Base-by-base conservation (phyloP, 2,329 filamentous ascomycete species). In the Ampelomyces quisqualis region DNA sequence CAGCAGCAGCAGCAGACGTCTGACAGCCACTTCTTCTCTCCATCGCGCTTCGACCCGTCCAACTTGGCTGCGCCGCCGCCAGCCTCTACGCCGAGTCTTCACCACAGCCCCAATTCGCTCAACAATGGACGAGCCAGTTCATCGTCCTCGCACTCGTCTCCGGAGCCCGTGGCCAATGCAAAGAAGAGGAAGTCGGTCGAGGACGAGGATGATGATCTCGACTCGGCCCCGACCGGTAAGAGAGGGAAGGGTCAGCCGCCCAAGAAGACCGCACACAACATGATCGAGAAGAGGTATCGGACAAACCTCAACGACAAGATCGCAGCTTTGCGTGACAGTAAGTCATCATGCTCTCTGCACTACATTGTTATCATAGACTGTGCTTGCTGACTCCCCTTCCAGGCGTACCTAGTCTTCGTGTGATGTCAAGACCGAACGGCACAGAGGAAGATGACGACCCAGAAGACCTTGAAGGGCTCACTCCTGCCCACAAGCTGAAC, bases 231-330 rank as follows among this genome's bases (percentile, higher is more conserved):
- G 68, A 45, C 57, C 1, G 53, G 51, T n/a, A 67, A 80, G 35
- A 78, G 77, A 53, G 79, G 74, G 55, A 82, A 77, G 58, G 74
- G 61, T 17, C 77, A 64, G 35, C 78, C 72, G 18, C 74, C 74
- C 43, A 96, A 95, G 77, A 96, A 96, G 77, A 94, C 90, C 21
- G 90, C 91, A 2, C 91, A 97, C 71, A 97, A 96, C 69, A 93
- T 97, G 78, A 96, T 97, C 49, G 91, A 97, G 72, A 97, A 96
- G 77, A 78, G 91, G 53, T 97, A 97, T 69, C 84, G 91, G 58
- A 95, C 88, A 38, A 97, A 97, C 62, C 77, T 97, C 42, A 97
- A 97, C 63, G 91, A 96, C 65, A 97, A 97, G 73, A 97, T 97
- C 58, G 86, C 90, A 31, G 90, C 90, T 43, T 74, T 97, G 47